Conservation (phyloP, 805 yeast species). For the Schizosaccharomyces lindneri region DNA sequence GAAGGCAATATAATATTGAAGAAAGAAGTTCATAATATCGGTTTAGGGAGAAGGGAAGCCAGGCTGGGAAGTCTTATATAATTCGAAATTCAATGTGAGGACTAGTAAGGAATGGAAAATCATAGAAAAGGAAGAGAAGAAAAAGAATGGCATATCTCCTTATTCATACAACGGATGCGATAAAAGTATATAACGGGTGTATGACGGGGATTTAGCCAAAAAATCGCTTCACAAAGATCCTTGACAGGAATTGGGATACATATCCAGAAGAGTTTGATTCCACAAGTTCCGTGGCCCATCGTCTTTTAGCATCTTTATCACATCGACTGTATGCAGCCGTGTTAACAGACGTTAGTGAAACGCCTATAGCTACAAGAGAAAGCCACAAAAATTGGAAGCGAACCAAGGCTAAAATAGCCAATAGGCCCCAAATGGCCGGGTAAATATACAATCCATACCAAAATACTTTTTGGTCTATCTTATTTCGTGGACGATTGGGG, state of each 20-base stretch:
- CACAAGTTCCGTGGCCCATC: neutral
- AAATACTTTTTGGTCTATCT: slow-evolving; percentile 72
- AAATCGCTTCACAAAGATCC: neutral
- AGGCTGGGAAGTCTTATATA: too few relatives aligned
- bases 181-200: neutral
- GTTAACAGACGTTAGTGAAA: slow-evolving; percentile 2
- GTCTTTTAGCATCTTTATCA: slow-evolving; percentile 1
- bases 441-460: slow-evolving; percentile 58
- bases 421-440: slow-evolving; percentile 50
- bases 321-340: neutral
- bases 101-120: too few relatives aligned
- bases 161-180: too few relatives aligned
- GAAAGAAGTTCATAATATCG: too few relatives aligned
- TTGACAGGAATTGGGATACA: neutral
- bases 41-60: too few relatives aligned
- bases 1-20: too few relatives aligned
- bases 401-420: slow-evolving; percentile 55
- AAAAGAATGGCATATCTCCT: too few relatives aligned
- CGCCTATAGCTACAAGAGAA: slow-evolving; percentile 1
- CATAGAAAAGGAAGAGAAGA: too few relatives aligned
- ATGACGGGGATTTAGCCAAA: neutral
- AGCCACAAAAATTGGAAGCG: slow-evolving; percentile 43
- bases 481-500: slow-evolving; percentile 40
- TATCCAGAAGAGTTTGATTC: neutral
- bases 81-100: too few relatives aligned